These are phyloP conservation scores for Russula sp. DNA, from an alignment of 768 basidiomycete species.

Conservation along the genomic window DNA sequence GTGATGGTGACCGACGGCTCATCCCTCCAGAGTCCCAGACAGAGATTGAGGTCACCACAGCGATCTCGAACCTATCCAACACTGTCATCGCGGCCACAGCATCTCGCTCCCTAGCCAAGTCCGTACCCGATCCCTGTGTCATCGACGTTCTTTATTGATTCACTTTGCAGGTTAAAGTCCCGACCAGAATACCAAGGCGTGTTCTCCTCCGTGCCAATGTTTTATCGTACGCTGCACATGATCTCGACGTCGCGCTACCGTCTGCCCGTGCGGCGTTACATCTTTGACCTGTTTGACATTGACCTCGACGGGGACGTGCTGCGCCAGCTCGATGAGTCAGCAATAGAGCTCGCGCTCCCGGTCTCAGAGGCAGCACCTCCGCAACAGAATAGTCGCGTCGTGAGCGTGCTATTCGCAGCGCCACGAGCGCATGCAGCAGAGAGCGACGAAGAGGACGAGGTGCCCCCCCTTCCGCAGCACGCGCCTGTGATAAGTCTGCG, in stretches of 20 bases:
- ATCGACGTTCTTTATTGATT: slow-evolving; percentile 13
- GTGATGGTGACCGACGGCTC: slow-evolving; percentile 46
- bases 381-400: slow-evolving; percentile 18
- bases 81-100: slow-evolving; percentile 95
- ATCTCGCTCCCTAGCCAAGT: slow-evolving; percentile 86
- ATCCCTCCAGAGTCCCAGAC: slow-evolving; percentile 62
- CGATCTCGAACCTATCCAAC: slow-evolving; percentile 91
- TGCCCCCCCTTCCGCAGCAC: slow-evolving; percentile 9
- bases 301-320: slow-evolving; percentile 66
- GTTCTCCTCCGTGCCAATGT: slow-evolving; percentile 75
- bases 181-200: slow-evolving; percentile 68
- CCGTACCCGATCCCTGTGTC: slow-evolving; percentile 31
- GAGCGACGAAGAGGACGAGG: slow-evolving; percentile 31
- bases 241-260: slow-evolving; percentile 90
- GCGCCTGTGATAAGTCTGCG: slow-evolving; percentile 27
- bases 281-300: slow-evolving; percentile 88
- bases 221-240: slow-evolving; percentile 81
- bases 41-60: slow-evolving; percentile 82
- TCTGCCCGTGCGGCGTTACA: slow-evolving; percentile 86
- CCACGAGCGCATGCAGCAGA: slow-evolving; percentile 25
- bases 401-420: slow-evolving; percentile 30
- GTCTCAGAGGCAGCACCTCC: slow-evolving; percentile 37
- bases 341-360: slow-evolving; percentile 42
- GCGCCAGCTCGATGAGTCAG: slow-evolving; percentile 51
- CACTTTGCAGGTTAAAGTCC: slow-evolving; percentile 63